Base-by-base conservation (phyloP, 345 rosid genomes). In the Citropsis articulata region DNA sequence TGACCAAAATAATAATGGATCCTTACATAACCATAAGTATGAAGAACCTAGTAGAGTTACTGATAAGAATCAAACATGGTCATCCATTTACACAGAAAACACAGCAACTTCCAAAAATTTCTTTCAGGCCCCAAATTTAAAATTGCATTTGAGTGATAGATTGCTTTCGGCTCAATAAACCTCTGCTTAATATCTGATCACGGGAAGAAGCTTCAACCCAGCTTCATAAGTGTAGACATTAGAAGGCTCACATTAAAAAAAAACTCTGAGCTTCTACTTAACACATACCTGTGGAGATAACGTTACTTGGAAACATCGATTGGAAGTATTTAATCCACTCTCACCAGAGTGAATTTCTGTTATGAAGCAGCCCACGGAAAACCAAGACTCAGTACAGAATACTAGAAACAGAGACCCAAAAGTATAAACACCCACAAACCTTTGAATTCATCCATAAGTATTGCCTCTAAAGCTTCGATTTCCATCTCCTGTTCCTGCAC, bases 381-480 rank as follows among this genome's bases (percentile, higher is more conserved):
- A 72, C 12, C 74, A 63, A 24, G 18, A 28, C 73, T 75, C 68
- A 75, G 69, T 66, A 57, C 36, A 78, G 79, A 42, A 70, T 35
- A 62, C 27, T 40, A 21, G 80, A 69, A 68, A 24, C 56, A n/a
- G 21, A 35, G 45, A 66, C 50, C 30, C 24, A n/a, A 71, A 75
- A 35, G 30, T 67, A 73, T 6, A 27, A 19, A 55, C 22, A 28
- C 10, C 60, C 40, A 79, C 59, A 31, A 13, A 93, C 97, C 99
- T 91, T 92, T 90, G 72, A 96, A 96, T n/a, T 96, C 99, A 73
- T 96, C 97, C 91, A 91, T 90, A 45, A 96, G 98, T 83, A 96
- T 96, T 62, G 99, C 96, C 82, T 92, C 94, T 82, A 94, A 76
- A 30, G 99, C 98, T 85, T 96, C 98, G 35, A 96, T 92, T 84